phyloP scores from a whole-genome alignment of 1,284 basidiomycete species.

The Gastroboletus turbinatus region DNA sequence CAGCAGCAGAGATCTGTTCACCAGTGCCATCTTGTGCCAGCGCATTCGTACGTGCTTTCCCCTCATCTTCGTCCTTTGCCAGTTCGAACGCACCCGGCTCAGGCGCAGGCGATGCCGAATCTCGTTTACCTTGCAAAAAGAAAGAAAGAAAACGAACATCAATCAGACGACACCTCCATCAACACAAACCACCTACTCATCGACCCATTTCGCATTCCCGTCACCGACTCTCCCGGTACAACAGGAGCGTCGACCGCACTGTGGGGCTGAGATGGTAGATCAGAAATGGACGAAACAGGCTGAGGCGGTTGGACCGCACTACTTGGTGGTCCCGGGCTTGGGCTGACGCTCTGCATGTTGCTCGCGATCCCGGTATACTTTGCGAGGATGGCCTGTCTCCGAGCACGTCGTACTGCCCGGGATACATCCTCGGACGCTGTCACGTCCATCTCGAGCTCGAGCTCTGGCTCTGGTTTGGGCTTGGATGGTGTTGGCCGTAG shows the following conservation, averaged over 20 bases:
- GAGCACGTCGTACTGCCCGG: constrained; percentile 77
- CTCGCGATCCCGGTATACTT: constrained; percentile 65
- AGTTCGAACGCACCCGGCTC: constrained; percentile 53
- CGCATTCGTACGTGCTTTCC: constrained; percentile 40
- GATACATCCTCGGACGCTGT: constrained; percentile 69
- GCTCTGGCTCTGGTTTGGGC: constrained; percentile 41
- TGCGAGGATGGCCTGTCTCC: constrained; percentile 82
- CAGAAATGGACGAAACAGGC: constrained; percentile 56
- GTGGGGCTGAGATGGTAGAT: constrained; percentile 56
- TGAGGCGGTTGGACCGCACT: constrained; percentile 73
- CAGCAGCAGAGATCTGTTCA: constrained; percentile 84
- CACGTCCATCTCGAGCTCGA: constrained; percentile 60
- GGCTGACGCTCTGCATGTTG: constrained; percentile 42
- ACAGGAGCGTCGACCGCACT: constrained; percentile 41
- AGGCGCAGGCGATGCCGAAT: constrained; percentile 54
- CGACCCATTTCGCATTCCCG: constrained; percentile 21
- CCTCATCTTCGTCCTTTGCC: constrained; percentile 57
- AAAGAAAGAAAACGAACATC: background rate
- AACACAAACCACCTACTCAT: constrained; percentile 29
- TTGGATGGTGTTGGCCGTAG: constrained; percentile 29
- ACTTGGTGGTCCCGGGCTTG: constrained; percentile 60
- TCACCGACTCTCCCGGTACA: constrained; percentile 8
- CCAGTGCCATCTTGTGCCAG: constrained; percentile 49
- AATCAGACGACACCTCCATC: constrained; percentile 3
- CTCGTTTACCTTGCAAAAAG: constrained; percentile 42